These are phyloP conservation scores for Wickerhamomyces chambardii DNA, from an alignment of 805 yeast genomes.

Conservation along the genomic window DNA sequence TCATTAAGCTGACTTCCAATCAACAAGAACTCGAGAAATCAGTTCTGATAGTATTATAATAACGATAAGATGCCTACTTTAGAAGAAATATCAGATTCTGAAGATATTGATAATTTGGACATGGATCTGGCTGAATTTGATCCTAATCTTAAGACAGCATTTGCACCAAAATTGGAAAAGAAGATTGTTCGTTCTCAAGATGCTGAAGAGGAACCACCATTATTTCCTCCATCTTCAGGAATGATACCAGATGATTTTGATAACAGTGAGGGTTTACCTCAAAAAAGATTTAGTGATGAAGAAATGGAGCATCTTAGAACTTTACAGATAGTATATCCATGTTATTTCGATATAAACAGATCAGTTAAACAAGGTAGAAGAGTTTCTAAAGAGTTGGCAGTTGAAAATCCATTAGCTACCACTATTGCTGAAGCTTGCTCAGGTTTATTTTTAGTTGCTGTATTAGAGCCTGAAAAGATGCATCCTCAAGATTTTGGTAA, in stretches of 20 bases:
- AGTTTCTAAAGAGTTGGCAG: constrained; percentile 59
- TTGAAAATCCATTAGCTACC: constrained; percentile 81
- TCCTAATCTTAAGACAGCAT: constrained; percentile 54
- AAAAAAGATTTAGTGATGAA: constrained; percentile 33
- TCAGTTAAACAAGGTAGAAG: constrained; percentile 80
- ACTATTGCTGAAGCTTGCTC: constrained; percentile 68
- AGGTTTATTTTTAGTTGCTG: constrained; percentile 21
- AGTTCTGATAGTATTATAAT: not conserved
- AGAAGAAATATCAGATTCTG: constrained; percentile 71
- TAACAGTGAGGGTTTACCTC: constrained; percentile 10
- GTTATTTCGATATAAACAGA: constrained; percentile 79
- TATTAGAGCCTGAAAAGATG: constrained; percentile 71
- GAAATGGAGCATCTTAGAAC: constrained; percentile 55
- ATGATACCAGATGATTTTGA: constrained; percentile 1
- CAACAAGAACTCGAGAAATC: not conserved
- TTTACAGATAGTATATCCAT: constrained; percentile 79
- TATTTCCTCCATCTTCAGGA: constrained; percentile 14
- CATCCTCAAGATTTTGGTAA: constrained; percentile 98
- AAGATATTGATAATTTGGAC: constrained; percentile 85
- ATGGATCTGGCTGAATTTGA: constrained; percentile 92
- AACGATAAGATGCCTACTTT: constrained; percentile 47
- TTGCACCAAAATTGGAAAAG: constrained; percentile 63
- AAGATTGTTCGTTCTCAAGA: constrained; percentile 56
- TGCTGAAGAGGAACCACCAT: constrained; percentile 23
- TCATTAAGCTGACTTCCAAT: too few species aligned